These are phyloP conservation scores for Gossypium rotundifolium DNA, from an alignment of 345 rosid species.

Conservation along the genomic window DNA sequence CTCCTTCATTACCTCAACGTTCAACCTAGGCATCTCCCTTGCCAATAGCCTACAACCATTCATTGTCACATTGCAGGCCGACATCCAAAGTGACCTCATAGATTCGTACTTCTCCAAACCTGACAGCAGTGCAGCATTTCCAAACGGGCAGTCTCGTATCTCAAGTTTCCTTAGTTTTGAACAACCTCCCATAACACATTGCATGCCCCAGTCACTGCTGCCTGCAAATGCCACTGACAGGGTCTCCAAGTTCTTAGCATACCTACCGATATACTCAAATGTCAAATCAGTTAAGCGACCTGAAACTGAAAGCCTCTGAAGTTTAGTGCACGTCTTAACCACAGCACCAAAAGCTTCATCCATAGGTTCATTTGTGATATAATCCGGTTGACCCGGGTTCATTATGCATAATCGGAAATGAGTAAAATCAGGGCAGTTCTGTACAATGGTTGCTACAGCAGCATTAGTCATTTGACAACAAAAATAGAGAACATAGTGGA, in stretches of 20 bases:
- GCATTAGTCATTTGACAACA: conserved; percentile 71
- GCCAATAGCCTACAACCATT: conserved; percentile 52
- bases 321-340: conserved; percentile 57
- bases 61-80: conserved; percentile 63
- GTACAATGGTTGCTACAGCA: conserved; percentile 55
- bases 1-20: conserved; percentile 69
- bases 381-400: conserved; percentile 61
- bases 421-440: conserved; percentile 64
- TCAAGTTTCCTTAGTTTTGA: conserved; percentile 61
- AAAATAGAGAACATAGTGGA: conserved; percentile 62
- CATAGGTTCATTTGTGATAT: conserved; percentile 52
- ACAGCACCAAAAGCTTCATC: conserved; percentile 77
- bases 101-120: conserved; percentile 68
- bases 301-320: conserved; percentile 59
- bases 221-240: conserved; percentile 80
- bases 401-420: conserved; percentile 75
- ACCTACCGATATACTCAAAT: conserved; percentile 55
- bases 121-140: conserved; percentile 54
- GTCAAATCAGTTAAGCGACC: conserved; percentile 59
- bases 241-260: conserved; percentile 64
- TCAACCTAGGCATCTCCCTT: conserved; percentile 57
- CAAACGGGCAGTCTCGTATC: conserved; percentile 74
- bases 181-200: conserved; percentile 53
- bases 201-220: conserved; percentile 64
- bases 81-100: conserved; percentile 81